Conservation (phyloP, 2,329 filamentous ascomycete species). For the Xylaria sp. region DNA sequence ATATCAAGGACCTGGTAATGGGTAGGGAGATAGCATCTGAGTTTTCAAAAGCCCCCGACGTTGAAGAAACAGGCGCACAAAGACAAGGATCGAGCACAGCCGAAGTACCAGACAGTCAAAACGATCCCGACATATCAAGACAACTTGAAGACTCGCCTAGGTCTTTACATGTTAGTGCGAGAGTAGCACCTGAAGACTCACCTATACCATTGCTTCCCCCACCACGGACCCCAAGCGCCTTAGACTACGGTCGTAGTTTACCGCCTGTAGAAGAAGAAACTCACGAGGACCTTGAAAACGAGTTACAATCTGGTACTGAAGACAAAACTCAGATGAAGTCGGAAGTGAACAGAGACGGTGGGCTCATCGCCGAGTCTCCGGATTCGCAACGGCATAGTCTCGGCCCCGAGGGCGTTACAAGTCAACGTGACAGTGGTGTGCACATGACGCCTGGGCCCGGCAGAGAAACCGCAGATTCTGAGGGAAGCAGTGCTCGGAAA, state of each 20-base stretch:
- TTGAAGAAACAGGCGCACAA: constrained; percentile 5
- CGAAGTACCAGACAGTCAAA: constrained; percentile 37
- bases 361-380: constrained; percentile 54
- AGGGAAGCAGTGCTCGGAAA: constrained; percentile 38
- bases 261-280: constrained; percentile 59
- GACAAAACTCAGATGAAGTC: constrained; percentile 33
- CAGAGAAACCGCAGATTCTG: constrained; percentile 32
- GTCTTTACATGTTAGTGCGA: not conserved
- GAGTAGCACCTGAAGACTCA: constrained; percentile 10
- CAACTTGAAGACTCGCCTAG: constrained; percentile 18
- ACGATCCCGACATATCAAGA: constrained; percentile 39
- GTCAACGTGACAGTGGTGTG: constrained; percentile 61
- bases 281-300: constrained; percentile 51
- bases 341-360: constrained; percentile 56
- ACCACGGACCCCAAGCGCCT: constrained; percentile 35
- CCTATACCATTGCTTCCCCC: constrained; percentile 31
- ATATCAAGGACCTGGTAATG: constrained; percentile 48
- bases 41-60: constrained; percentile 15
- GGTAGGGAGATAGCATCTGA: constrained; percentile 35
- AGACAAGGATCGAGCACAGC: constrained; percentile 24
- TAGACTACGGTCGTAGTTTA: constrained; percentile 52
- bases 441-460: constrained; percentile 47
- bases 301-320: constrained; percentile 29
- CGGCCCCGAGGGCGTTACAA: constrained; percentile 41
- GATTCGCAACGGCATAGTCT: constrained; percentile 45